Conservation (phyloP, 441 rosid species). For the Adansonia madagascariensis region DNA sequence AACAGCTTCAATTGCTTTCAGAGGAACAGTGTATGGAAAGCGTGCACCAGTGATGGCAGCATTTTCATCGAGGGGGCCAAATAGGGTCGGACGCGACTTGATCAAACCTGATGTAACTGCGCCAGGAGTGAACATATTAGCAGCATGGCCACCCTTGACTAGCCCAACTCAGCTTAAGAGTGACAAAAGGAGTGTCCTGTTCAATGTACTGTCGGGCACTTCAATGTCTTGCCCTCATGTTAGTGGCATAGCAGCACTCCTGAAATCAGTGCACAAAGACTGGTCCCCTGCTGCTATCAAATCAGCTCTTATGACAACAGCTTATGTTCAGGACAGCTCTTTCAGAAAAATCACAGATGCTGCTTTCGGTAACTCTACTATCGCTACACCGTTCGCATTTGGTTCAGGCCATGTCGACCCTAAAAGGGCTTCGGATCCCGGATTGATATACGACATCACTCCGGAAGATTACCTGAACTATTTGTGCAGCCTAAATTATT, state of each 20-base stretch:
- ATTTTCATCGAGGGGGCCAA: slow-evolving; percentile 71
- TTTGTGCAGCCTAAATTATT: slow-evolving; percentile 43
- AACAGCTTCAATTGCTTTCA: slow-evolving; percentile 45
- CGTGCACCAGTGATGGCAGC: slow-evolving; percentile 44
- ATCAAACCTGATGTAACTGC: slow-evolving; percentile 68
- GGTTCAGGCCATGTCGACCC: slow-evolving; percentile 69
- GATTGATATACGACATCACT: slow-evolving; percentile 52
- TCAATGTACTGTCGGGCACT: slow-evolving; percentile 64
- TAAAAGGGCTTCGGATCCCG: slow-evolving; percentile 51
- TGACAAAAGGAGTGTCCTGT: slow-evolving; percentile 55
- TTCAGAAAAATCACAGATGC: slow-evolving; percentile 43
- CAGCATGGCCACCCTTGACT: slow-evolving; percentile 61
- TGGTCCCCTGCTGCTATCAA: slow-evolving; percentile 74
- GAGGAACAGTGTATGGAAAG: slow-evolving; percentile 49
- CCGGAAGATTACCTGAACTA: slow-evolving; percentile 25
- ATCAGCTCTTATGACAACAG: slow-evolving; percentile 72
- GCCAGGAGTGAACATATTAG: slow-evolving; percentile 62
- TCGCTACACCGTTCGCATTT: slow-evolving; percentile 52
- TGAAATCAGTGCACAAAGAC: slow-evolving; percentile 54
- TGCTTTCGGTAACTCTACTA: slow-evolving; percentile 20
- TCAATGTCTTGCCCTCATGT: slow-evolving; percentile 83
- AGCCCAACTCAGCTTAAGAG: slow-evolving; percentile 47
- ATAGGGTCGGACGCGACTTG: slow-evolving; percentile 47
- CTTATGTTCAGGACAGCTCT: slow-evolving; percentile 49
- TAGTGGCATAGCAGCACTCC: slow-evolving; percentile 60